These are phyloP conservation scores for Vaccinium vitisidaea DNA, from an alignment of 148 eudicot genomes.

Conservation along the genomic window DNA sequence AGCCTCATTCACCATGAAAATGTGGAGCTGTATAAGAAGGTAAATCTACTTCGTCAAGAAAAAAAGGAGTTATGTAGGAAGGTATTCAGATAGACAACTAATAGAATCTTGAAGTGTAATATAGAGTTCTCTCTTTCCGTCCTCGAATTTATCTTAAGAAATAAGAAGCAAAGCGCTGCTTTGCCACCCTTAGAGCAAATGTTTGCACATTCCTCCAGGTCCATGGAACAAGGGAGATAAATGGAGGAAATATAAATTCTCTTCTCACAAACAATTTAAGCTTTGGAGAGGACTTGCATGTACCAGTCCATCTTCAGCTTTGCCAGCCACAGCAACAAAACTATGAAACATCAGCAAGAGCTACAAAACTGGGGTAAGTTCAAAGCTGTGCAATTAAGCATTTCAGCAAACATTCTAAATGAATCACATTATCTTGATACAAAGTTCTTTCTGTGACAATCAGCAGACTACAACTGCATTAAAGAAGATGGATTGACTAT, in stretches of 20 bases:
- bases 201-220: slow-evolving; percentile 31
- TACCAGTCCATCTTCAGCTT: slow-evolving; percentile 37
- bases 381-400: not conserved
- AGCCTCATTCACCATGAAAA: slow-evolving; percentile 67
- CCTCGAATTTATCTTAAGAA: not conserved
- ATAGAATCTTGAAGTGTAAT: not conserved
- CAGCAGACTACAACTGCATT: slow-evolving; percentile 55
- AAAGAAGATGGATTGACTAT: slow-evolving; percentile 22
- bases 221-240: slow-evolving; percentile 31
- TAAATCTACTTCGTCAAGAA: slow-evolving; percentile 6
- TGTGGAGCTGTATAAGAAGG: slow-evolving; percentile 29
- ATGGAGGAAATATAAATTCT: slow-evolving; percentile 22
- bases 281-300: slow-evolving; percentile 29
- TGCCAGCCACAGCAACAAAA: slow-evolving; percentile 38
- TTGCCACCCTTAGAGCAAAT: slow-evolving; percentile 1
- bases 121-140: not conserved
- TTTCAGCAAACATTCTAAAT: not conserved
- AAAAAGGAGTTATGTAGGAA: slow-evolving; percentile 36
- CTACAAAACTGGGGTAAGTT: not conserved
- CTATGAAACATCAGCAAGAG: slow-evolving; percentile 11
- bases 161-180: not conserved
- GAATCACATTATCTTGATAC: slow-evolving; percentile 15
- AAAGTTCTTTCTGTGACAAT: slow-evolving; percentile 17
- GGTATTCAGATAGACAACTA: slow-evolving; percentile 28
- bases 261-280: slow-evolving; percentile 24